These are phyloP conservation scores for Iberis pinnata DNA, from an alignment of 345 rosid genomes.

Conservation along the genomic window DNA sequence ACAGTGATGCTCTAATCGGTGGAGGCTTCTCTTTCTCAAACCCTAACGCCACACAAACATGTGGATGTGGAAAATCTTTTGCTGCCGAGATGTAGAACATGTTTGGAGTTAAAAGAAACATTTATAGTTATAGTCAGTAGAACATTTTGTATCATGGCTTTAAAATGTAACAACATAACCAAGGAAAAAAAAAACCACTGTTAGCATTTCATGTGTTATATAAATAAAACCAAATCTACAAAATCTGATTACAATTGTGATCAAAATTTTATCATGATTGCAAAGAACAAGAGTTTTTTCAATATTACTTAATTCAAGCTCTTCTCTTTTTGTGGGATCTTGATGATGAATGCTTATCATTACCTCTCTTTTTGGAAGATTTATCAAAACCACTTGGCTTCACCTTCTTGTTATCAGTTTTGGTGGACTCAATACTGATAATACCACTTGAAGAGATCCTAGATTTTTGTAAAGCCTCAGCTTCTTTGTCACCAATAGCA, in stretches of 20 bases:
- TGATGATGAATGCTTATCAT: slow-evolving; percentile 37
- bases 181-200: slow-evolving; percentile 11
- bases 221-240: neutral
- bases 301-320: slow-evolving; percentile 14
- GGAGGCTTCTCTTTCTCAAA: slow-evolving; percentile 94
- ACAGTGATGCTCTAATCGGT: slow-evolving; percentile 89
- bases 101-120: slow-evolving; percentile 6
- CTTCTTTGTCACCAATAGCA: slow-evolving; percentile 55
- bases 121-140: slow-evolving; percentile 9
- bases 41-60: slow-evolving; percentile 88
- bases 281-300: neutral
- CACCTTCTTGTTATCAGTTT: slow-evolving; percentile 26
- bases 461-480: slow-evolving; percentile 58
- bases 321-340: slow-evolving; percentile 56
- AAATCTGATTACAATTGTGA: neutral
- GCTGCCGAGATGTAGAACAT: slow-evolving; percentile 50
- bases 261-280: neutral
- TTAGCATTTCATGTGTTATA: neutral
- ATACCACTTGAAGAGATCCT: slow-evolving; percentile 54
- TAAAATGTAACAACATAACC: slow-evolving; percentile 5
- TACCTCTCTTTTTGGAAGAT: slow-evolving; percentile 49
- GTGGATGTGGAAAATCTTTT: slow-evolving; percentile 73
- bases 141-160: slow-evolving; percentile 9
- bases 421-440: slow-evolving; percentile 51
- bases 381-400: slow-evolving; percentile 34